Evolutionary conservation across 371 early-diverging fungal genomes (phyloP), one percentile per base, ranked within the genome.

Genomic region (Rhizopus delemar): DNA sequence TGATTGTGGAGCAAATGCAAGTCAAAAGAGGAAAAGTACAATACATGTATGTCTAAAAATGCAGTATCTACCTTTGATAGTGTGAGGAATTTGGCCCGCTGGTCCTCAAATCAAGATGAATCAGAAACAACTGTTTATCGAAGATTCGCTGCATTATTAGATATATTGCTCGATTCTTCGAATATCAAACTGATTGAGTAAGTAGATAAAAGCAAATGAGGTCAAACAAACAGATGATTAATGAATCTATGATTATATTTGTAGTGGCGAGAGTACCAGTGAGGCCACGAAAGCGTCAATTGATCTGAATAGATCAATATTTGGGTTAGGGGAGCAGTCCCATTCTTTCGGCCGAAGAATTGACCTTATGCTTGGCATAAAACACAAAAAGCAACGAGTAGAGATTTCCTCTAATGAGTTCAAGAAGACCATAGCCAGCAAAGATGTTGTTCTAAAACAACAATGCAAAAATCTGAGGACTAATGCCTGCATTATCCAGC

Each of bases 201-300:
- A 57, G 57, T 57, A 57, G 48, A 57, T 57, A 57, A 48, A 57
- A 57, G 50, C 57, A 57, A 57, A 39, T 49, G 57, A 49, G 48
- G 49, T 49, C 49, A 57, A 49, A 57, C 38, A 57, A 57, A 49
- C 41, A 57, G 49, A 57, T 57, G 16, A 49, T 57, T 57, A 41
- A 57, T 56, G 36, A 46, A 56, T 48, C 5, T 56, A 56, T 46
- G 56, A 22, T 48, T 46, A 46, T 56, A 46, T 56, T 56, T 56
- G 46, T 56, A 56, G 48, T 48, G 56, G 46, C 48, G 48, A 56
- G 36, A 35, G 46, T 56, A 56, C 16, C 46, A 46, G 48, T 48
- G 56, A 56, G 34, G 36, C 56, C 46, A 56, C 48, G 35, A 56
- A 53, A 4, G 15, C 33, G 49, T 52, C 57, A 22, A 56, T 56